Conservation (phyloP, 805 yeast genomes). For the Cyberlindnera sargentensis region DNA sequence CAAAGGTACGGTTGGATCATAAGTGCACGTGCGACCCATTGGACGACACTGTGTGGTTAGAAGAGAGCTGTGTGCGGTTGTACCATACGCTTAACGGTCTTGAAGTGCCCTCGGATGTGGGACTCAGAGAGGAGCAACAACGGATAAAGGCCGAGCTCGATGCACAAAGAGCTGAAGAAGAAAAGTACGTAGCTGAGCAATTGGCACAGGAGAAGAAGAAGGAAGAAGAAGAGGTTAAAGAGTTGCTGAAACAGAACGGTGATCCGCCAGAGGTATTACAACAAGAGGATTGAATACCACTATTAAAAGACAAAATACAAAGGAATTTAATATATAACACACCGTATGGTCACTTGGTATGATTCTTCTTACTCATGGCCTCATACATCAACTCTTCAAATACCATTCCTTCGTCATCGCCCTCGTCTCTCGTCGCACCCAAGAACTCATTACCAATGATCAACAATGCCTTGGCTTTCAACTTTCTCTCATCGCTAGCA, state of each 20-base stretch:
- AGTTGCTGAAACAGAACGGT: slow-evolving; percentile 55
- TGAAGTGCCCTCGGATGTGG: slow-evolving; percentile 10
- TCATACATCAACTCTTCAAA: slow-evolving; percentile 92
- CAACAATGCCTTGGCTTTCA: slow-evolving; percentile 74
- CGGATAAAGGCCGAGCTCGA: neutral
- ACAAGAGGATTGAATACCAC: slow-evolving; percentile 4
- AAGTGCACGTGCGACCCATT: slow-evolving; percentile 71
- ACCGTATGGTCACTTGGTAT: too few relatives aligned
- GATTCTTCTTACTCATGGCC: neutral
- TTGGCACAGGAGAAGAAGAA: slow-evolving; percentile 3
- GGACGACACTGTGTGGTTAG: slow-evolving; percentile 66
- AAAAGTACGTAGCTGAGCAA: slow-evolving; percentile 12
- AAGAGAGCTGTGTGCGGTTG: slow-evolving; percentile 50
- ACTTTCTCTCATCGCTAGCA: slow-evolving; percentile 51
- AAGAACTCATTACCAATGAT: slow-evolving; percentile 66
- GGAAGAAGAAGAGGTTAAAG: slow-evolving; percentile 28
- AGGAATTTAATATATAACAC: too few relatives aligned
- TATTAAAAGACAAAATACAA: too few relatives aligned
- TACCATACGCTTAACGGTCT: slow-evolving; percentile 35
- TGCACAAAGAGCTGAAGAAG: slow-evolving; percentile 4
- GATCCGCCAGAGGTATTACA: slow-evolving; percentile 6
- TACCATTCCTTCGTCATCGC: slow-evolving; percentile 73
- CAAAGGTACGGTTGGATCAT: slow-evolving; percentile 43
- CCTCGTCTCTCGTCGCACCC: slow-evolving; percentile 72
- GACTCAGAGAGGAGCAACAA: neutral